Evolutionary conservation across 208 protist genomes (phyloP), one percentile per base, ranked within the genome.

Genomic region (Sergeia podlipaevii): DNA sequence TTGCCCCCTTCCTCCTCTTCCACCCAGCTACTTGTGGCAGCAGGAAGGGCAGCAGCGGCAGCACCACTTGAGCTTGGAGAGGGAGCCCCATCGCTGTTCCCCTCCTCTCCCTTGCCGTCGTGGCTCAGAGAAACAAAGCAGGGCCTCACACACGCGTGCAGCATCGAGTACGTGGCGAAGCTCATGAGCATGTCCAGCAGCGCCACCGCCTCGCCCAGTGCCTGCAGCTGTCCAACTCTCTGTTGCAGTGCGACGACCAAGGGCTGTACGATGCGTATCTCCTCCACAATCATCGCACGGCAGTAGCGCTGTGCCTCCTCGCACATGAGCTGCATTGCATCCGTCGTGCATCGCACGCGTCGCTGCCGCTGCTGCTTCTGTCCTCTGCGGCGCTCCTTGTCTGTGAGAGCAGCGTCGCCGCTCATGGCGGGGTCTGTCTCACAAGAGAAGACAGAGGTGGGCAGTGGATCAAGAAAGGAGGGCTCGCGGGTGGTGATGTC

Each of bases 101-200:
- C 23, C 54, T 73, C 34, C 33, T 33, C 52, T 46, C 58, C 13
- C 57, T 68, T 36, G 27, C 47, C 58, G 18, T 41, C 34, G 58
- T 64, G 13, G 60, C 43, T 13, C 45, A 11, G 33, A 36, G 28
- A 47, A n/a, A 39, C 27, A 21, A 21, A 48, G 43, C 6, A 57
- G 5, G 87, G 79, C 8, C 85, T 74, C 15, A 71, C 62, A 43
- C 78, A 74, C 36, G 52, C 53, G 44, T 84, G 56, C 15, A 73
- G 29, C 13, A 70, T 33, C 1, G 85, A 54, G 68, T 91, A 91
- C 15, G 62, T 32, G 3, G 76, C 72, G 32, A 92, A 93, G 13
- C 74, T 66, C 7, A 89, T 48, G 4, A 97, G 62, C 44, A 92
- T 81, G 59, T 97, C 93, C 0, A 97, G 65, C 64, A 97, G 73